Percentiles rank a stretch among this genome's conserved stretches.
These are phyloP conservation scores for Naganishia vishniacii DNA, from an alignment of 768 basidiomycete species.

Conservation along the genomic window DNA sequence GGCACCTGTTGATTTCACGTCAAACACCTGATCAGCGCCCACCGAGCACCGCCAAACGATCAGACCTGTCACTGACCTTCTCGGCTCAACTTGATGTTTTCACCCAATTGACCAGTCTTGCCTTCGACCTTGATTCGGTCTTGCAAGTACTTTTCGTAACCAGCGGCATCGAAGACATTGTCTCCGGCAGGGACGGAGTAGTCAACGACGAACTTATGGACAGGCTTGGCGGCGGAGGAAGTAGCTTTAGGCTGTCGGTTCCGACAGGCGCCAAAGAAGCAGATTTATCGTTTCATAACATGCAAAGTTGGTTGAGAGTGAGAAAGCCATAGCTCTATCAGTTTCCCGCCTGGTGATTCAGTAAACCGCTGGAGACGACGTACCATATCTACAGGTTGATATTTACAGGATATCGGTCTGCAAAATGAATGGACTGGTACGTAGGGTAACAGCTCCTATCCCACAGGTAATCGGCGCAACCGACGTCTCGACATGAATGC, in stretches of 20 bases:
- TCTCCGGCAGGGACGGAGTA: conserved; percentile 47
- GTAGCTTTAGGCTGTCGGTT: conserved; percentile 35
- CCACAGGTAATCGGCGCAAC: not conserved
- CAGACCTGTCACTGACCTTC: conserved; percentile 60
- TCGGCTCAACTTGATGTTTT: conserved; percentile 75
- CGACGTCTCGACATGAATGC: not conserved
- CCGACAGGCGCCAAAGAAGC: not conserved
- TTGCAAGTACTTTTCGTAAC: conserved; percentile 65
- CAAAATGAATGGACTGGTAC: conserved; percentile 37
- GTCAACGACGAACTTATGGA: conserved; percentile 49
- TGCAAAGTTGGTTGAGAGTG: no score
- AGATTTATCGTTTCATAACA: not conserved
- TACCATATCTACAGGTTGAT: conserved; percentile 43
- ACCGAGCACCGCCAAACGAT: not conserved
- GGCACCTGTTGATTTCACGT: conserved; percentile 51
- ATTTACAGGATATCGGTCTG: conserved; percentile 36
- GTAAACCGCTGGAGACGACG: no score
- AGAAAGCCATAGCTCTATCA: no score
- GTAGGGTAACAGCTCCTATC: not conserved
- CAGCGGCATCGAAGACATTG: conserved; percentile 55
- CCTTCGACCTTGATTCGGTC: conserved; percentile 50
- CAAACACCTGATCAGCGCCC: not conserved
- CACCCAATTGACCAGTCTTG: conserved; percentile 52
- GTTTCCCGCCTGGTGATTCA: no score
- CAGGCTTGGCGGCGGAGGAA: conserved; percentile 41